These are phyloP conservation scores for Scheffersomyces illinoinensis DNA, from an alignment of 1,139 yeast genomes.

Conservation along the genomic window DNA sequence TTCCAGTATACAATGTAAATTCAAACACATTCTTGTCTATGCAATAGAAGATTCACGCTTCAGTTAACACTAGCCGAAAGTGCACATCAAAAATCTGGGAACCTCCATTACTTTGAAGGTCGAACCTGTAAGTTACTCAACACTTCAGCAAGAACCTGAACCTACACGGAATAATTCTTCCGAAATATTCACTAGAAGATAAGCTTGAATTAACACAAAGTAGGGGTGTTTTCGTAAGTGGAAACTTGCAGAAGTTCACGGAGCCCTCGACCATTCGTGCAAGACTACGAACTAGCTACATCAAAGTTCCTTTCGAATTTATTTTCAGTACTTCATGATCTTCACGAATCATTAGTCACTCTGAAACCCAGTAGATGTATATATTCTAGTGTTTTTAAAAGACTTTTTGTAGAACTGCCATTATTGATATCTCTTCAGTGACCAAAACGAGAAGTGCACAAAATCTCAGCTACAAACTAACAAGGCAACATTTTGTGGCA, in stretches of 20 bases:
- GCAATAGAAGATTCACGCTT: neutral
- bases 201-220: neutral
- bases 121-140: neutral
- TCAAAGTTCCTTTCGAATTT: neutral
- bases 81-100: neutral
- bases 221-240: neutral
- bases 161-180: neutral
- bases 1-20: neutral
- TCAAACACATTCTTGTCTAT: neutral
- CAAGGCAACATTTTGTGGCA: neutral
- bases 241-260: neutral
- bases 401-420: neutral
- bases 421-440: neutral
- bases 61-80: neutral
- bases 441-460: neutral
- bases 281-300: neutral
- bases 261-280: neutral
- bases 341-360: neutral
- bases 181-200: neutral
- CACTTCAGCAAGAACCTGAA: neutral
- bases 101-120: neutral
- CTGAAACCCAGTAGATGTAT: too few relatives aligned
- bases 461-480: neutral
- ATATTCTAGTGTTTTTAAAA: too few relatives aligned
- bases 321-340: neutral